Evolutionary conservation across 1,284 basidiomycete species (phyloP), one percentile per base, ranked within the genome.

Genomic region (Pseudozyma sp.): DNA sequence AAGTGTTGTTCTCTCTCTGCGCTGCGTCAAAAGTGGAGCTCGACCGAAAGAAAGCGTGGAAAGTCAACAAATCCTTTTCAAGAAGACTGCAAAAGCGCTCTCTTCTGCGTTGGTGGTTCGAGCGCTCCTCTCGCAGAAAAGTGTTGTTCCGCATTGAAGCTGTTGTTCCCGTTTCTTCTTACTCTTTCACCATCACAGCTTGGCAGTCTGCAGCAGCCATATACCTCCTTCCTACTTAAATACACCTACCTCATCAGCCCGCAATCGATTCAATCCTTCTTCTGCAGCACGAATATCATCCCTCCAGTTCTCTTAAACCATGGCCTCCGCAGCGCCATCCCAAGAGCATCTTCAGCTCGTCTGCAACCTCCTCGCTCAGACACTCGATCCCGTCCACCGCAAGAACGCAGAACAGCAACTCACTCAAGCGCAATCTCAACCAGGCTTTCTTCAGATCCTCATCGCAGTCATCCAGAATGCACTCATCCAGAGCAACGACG

Each of bases 321-420:
- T 64, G 63, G 64, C 63, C 19, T 58, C 70, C 16, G 49, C 49
- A 8, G 31, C 61, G 11, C 56, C 71, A 1, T 64, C 60, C 3
- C 40, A n/a, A 19, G 65, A 80, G 52, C 75, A 80, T 53, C 66
- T 78, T n/a, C 64, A 76, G 54, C 72, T 75, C 68, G 71, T 84
- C 43, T 73, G 78, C 42, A 63, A 55, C 13, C 74, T 84, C 19
- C 76, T 84, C 49, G 68, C 72, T 31, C 73, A 80, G 43, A 83
- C 82, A 39, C 82, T 84, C 61, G 69, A 79, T 35, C 81, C 78
- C 11, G 40, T 58, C 38, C 62, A 75, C 12, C 75, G 82, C 38
- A 71, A 77, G 34, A 57, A 57, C 19, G 83, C 83, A 14, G 83
- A 85, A 60, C 49, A 59, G 14, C 76, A 80, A 47, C 74, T 85